phyloP scores from a whole-genome alignment of 257 asterid genomes.

The Vinca minor region DNA sequence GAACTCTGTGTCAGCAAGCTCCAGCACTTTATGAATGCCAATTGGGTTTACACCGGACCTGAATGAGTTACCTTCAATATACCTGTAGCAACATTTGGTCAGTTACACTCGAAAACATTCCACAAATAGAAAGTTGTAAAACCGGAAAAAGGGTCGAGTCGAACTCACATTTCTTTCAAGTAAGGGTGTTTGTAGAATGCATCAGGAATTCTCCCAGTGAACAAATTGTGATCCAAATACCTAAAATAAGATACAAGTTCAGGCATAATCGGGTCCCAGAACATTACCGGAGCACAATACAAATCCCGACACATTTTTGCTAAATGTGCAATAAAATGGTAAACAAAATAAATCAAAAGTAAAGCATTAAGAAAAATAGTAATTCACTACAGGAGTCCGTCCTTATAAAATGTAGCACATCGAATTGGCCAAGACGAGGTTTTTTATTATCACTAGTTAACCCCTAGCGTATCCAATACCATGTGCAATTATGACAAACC shows the following conservation, averaged over 20 bases:
- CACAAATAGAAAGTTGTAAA: constrained; percentile 8
- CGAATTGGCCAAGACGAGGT: neutral
- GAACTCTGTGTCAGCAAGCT: constrained; percentile 77
- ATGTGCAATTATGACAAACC: neutral
- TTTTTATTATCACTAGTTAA: neutral
- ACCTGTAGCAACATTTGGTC: constrained; percentile 38
- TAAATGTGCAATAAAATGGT: neutral
- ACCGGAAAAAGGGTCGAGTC: neutral
- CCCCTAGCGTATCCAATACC: neutral
- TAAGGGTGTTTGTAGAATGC: constrained; percentile 93
- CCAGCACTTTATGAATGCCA: constrained; percentile 78
- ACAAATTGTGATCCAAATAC: constrained; percentile 95
- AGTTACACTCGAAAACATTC: neutral
- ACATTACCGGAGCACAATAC: neutral
- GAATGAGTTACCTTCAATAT: constrained; percentile 86
- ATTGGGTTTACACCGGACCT: constrained; percentile 76
- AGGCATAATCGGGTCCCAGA: neutral
- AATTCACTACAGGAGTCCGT: neutral
- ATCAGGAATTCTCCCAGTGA: constrained; percentile 90
- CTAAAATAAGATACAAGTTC: constrained; percentile 32
- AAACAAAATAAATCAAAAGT: too few relatives aligned
- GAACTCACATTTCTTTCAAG: constrained; percentile 87
- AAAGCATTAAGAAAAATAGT: neutral
- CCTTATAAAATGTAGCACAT: neutral
- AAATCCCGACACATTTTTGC: neutral